Base-by-base conservation (phyloP, 371 early-diverging fungal genomes). In the Mortierella sp. region DNA sequence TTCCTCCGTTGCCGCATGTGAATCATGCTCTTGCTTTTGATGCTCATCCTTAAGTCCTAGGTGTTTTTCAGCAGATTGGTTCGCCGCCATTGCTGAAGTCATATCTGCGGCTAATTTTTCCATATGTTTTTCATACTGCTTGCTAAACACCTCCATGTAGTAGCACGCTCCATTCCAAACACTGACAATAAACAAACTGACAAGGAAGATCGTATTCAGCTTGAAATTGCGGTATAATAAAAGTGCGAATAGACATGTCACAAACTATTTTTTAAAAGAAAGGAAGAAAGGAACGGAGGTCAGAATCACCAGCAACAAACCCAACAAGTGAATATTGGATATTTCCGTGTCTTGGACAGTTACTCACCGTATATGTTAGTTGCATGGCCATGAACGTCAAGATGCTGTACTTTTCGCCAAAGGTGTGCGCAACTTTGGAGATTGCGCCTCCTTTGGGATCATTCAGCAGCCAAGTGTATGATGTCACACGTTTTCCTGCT, bases 141-240 rank as follows among this genome's bases (percentile, higher is more conserved):
- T 86, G 48, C 88, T 88, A 65, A 93, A 93, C 0, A 93, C 92
- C 62, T 93, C 93, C 83, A 94, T 88, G 82, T 94, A 94, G 64
- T 90, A 94, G 69, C 85, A 87, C 0, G 92, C 92, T 0, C 93
- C 94, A 53, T 93, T 93, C 88, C 89, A 93, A 7, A 92, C 89
- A 65, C 91, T 88, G 50, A 87, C 88, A 21, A 84, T 85, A 69
- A 92, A 86, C 82, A 91, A 86, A 40, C 73, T 62, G 9, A 90
- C 83, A 58, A 94, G 72, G 61, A 90, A 91, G 0, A 72, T 59
- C 7, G 92, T 88, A 71, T 94, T 88, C 22, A 90, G 68, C 81
- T 85, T 87, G 72, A 88, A 88, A 65, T 76, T 76, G 43, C 84
- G 79, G 73, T 87, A 81, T n/a, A 65, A 41, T 65, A 81, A 24